A percentile compares a stretch with the other conserved stretches of the same genome.
Conservation (phyloP, 2,329 filamentous ascomycete species). For the Venturia nashicola region DNA sequence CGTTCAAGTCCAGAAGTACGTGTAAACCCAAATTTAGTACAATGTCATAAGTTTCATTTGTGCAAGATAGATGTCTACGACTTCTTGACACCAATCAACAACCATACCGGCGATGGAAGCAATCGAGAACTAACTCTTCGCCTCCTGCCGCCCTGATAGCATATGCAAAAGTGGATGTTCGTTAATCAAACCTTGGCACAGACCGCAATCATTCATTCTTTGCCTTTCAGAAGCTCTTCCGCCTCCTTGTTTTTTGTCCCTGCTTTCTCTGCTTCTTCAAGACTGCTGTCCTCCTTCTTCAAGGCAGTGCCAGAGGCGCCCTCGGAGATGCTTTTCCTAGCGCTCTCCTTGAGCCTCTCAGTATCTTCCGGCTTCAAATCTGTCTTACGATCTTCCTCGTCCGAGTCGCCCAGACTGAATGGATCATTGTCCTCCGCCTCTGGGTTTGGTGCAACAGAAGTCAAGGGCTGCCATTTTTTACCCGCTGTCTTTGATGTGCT, state of each 20-base stretch:
- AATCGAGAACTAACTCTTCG: neutral
- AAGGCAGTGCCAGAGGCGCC: neutral
- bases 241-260: constrained; percentile 33
- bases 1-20: neutral
- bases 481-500: constrained; percentile 26
- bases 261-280: constrained; percentile 19
- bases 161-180: neutral
- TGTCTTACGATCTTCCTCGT: constrained; percentile 61
- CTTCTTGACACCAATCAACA: neutral
- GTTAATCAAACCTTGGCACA: neutral
- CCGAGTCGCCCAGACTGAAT: constrained; percentile 90
- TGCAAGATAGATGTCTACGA: too few relatives aligned
- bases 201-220: neutral
- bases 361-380: constrained; percentile 43
- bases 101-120: neutral
- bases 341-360: constrained; percentile 37
- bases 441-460: constrained; percentile 70
- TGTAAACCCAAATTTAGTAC: too few relatives aligned
- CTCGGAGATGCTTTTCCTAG: constrained; percentile 34
- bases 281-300: constrained; percentile 32
- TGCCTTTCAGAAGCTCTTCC: constrained; percentile 27
- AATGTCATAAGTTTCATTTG: too few relatives aligned
- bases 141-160: neutral
- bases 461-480: constrained; percentile 96
- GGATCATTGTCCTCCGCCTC: constrained; percentile 79